phyloP scores from a whole-genome alignment of 1,284 basidiomycete species.

The Grifola frondosa region DNA sequence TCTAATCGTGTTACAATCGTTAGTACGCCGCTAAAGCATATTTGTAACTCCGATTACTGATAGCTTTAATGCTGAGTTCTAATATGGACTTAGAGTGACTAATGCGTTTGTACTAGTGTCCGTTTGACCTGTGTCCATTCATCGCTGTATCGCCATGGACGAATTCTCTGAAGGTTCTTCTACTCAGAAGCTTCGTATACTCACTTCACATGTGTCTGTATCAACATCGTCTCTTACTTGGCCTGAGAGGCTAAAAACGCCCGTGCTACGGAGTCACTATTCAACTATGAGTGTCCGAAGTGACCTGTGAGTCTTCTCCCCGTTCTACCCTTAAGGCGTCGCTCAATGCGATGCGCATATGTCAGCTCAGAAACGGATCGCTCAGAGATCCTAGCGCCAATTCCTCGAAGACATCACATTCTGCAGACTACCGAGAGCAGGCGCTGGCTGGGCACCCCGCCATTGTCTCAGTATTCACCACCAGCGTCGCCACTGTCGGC shows the following conservation, averaged over 20 bases:
- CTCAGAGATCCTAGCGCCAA: constrained; percentile 29
- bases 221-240: constrained; percentile 14
- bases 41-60: too few relatives aligned
- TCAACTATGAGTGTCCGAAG: constrained; percentile 23
- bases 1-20: too few relatives aligned
- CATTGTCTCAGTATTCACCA: constrained; percentile 27
- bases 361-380: constrained; percentile 25
- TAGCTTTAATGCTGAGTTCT: too few relatives aligned
- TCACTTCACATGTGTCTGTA: constrained; percentile 22
- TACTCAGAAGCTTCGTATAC: constrained; percentile 11
- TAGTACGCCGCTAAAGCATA: too few relatives aligned
- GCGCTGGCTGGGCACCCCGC: constrained; percentile 32
- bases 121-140: too few relatives aligned
- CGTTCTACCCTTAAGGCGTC: background rate
- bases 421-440: constrained; percentile 31
- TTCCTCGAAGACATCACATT: constrained; percentile 30
- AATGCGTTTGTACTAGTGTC: too few relatives aligned
- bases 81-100: too few relatives aligned
- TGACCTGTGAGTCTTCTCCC: constrained; percentile 21
- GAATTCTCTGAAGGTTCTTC: constrained; percentile 21
- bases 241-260: constrained; percentile 18
- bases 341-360: background rate
- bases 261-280: constrained; percentile 17
- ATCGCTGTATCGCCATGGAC: constrained; percentile 30
- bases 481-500: constrained; percentile 26